Evolutionary conservation across 1,284 basidiomycete species (phyloP).

Genomic region (Lignosus rhinocerotis): DNA sequence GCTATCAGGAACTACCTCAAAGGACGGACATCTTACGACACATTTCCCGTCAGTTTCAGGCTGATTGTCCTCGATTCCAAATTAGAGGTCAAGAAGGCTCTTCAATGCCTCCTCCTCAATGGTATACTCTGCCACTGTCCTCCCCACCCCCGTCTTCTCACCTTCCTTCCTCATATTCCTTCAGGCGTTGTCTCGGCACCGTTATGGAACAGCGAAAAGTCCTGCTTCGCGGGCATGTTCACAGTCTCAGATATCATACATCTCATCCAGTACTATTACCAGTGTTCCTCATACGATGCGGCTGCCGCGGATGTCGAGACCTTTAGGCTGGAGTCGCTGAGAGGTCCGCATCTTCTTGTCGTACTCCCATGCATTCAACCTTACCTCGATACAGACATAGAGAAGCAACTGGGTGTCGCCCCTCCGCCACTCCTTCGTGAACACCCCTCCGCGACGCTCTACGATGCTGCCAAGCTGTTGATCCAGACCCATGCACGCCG

Average conservation of each 20-base stretch:
- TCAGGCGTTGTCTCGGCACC: slow-evolving; percentile 96
- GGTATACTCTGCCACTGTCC: slow-evolving; percentile 45
- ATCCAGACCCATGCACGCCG: slow-evolving; percentile 96
- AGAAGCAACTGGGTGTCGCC: slow-evolving; percentile 89
- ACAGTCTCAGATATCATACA: slow-evolving; percentile 96
- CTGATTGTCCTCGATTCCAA: slow-evolving; percentile 96
- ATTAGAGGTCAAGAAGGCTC: slow-evolving; percentile 90
- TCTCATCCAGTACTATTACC: slow-evolving; percentile 95
- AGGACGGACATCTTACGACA: slow-evolving; percentile 88
- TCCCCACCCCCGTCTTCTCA: neutral
- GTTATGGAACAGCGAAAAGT: slow-evolving; percentile 94
- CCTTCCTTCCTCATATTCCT: slow-evolving; percentile 1
- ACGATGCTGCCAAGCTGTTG: slow-evolving; percentile 87
- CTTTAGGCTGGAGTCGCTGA: slow-evolving; percentile 86
- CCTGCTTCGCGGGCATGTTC: slow-evolving; percentile 93
- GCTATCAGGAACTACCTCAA: slow-evolving; percentile 84
- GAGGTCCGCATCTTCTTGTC: slow-evolving; percentile 57
- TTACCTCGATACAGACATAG: slow-evolving; percentile 65
- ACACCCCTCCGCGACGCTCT: slow-evolving; percentile 86
- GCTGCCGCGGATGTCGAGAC: slow-evolving; percentile 92
- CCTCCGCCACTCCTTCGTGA: slow-evolving; percentile 91
- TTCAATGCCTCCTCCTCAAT: slow-evolving; percentile 87
- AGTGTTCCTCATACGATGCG: slow-evolving; percentile 83
- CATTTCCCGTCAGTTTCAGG: slow-evolving; percentile 94
- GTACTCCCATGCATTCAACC: slow-evolving; percentile 18